Evolutionary conservation across 129 eudicot genomes (phyloP).

Genomic region (Artemisia argyi): DNA sequence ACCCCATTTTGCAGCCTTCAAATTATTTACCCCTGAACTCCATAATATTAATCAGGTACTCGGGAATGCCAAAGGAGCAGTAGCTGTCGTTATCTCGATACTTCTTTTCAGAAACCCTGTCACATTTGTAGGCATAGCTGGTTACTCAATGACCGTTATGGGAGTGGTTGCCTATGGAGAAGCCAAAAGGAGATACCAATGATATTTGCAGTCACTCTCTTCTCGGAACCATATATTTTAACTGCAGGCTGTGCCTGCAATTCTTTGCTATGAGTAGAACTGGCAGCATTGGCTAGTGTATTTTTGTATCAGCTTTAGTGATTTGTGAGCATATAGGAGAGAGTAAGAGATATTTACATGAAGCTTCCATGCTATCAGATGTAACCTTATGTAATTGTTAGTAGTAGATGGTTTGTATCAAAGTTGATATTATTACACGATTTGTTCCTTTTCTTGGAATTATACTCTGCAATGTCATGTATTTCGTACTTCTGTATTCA

Average conservation of each 20-base stretch:
- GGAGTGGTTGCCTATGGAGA: conserved; percentile 95
- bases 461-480: not conserved
- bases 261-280: conserved; percentile 15
- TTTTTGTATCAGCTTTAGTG: conserved; percentile 9
- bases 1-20: not conserved
- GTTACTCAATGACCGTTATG: conserved; percentile 85
- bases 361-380: conserved; percentile 1
- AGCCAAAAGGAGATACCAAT: conserved; percentile 76
- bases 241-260: not conserved
- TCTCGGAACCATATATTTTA: not conserved
- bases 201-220: conserved; percentile 17
- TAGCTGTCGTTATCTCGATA: conserved; percentile 93
- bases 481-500: not conserved
- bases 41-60: conserved; percentile 52
- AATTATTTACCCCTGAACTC: not conserved
- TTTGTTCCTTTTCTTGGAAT: conserved; percentile 9
- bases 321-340: conserved; percentile 19
- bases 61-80: conserved; percentile 98
- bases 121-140: conserved; percentile 80
- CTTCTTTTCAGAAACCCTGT: conserved; percentile 85
- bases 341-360: not conserved
- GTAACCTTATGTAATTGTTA: conserved; percentile 20
- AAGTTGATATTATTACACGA: not conserved
- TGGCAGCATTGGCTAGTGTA: conserved; percentile 5
- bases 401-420: not conserved